Evolutionary conservation across 2,329 filamentous ascomycete species (phyloP), one percentile per base, ranked within the genome.

Genomic region (Exophiala phaeomuriformis): DNA sequence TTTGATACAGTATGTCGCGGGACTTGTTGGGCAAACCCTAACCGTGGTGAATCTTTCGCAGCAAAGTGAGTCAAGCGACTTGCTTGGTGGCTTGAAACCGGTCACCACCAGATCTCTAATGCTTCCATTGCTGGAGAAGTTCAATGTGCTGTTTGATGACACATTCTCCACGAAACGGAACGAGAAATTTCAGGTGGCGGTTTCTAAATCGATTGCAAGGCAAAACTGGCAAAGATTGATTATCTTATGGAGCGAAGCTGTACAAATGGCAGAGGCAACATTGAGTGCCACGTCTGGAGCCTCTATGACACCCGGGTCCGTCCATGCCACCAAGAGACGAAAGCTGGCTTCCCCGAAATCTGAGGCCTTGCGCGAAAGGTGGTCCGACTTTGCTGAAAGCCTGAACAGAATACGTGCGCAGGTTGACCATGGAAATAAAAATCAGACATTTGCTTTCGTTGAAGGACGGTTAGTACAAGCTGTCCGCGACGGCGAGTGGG

Each of bases 391-490:
- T 66, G 79, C 84, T 0, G 75, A 77, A 19, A 86, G 83, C 57
- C 72, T 95, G 10, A 81, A 83, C 50, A 84, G 88, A 63, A 88
- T 97, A 52, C 86, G 94, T 60, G 77, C 86, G 3, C 88, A 95
- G 48, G 67, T 72, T 73, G 94, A 52, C 77, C 84, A 50, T 81
- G 84, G 64, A 77, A 88, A 51, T 81, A 83, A 36, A 80, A 88
- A 63, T 80, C 95, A 97, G 68, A 89, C 91, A 0, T 98, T 99
- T 70, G 88, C 88, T 0, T 98, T 98, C 66, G 81, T 97, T 0
- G 93, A 98, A 69, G 91, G 93, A 58, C 95, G 94, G 64, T 86
- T 99, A 58, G 86, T 98, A 53, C 94, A 94, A 71, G 93, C 94
- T n/a, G 84, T 91, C 28, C 81, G 91, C 39, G 95, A 96, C 65